Evolutionary conservation across 2,329 filamentous ascomycete genomes (phyloP).

Genomic region (Magnaporthales sp.): DNA sequence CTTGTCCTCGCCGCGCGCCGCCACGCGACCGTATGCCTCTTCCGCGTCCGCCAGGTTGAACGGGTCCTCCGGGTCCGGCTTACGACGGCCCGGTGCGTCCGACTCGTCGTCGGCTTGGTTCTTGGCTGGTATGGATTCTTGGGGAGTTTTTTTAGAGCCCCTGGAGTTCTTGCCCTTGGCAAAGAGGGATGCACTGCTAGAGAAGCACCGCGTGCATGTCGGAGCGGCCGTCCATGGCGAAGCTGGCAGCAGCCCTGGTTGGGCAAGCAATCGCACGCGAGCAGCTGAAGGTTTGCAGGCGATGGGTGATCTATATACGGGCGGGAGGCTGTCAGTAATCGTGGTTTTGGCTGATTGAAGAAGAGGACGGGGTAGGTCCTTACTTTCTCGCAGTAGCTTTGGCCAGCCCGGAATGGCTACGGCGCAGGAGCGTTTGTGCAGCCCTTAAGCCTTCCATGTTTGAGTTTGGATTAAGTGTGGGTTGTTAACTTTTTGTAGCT

Average conservation of each 20-base stretch:
- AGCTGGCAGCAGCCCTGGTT: background rate
- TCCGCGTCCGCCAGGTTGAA: constrained; percentile 14
- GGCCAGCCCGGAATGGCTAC: background rate
- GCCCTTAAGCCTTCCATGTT: background rate
- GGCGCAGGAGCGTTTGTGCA: background rate
- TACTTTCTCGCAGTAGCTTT: background rate
- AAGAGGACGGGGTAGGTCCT: background rate
- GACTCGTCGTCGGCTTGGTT: background rate
- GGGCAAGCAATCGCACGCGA: background rate
- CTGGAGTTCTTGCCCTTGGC: constrained; percentile 13
- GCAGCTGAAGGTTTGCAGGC: background rate
- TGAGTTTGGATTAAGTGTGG: background rate
- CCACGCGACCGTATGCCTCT: constrained; percentile 12
- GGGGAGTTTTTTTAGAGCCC: constrained; percentile 5
- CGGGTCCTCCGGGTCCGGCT: constrained; percentile 8
- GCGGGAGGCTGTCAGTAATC: background rate
- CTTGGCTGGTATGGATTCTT: background rate
- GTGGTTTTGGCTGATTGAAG: too few species aligned
- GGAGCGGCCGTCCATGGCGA: background rate
- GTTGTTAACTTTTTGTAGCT: background rate
- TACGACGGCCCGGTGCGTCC: constrained; percentile 5
- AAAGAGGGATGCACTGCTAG: constrained; percentile 6
- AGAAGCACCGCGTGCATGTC: constrained; percentile 7
- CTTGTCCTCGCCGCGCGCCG: constrained; percentile 12
- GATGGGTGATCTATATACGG: background rate